phyloP scores from a whole-genome alignment of 2,329 filamentous ascomycete species.

The Pseudogymnoascus sp. region DNA sequence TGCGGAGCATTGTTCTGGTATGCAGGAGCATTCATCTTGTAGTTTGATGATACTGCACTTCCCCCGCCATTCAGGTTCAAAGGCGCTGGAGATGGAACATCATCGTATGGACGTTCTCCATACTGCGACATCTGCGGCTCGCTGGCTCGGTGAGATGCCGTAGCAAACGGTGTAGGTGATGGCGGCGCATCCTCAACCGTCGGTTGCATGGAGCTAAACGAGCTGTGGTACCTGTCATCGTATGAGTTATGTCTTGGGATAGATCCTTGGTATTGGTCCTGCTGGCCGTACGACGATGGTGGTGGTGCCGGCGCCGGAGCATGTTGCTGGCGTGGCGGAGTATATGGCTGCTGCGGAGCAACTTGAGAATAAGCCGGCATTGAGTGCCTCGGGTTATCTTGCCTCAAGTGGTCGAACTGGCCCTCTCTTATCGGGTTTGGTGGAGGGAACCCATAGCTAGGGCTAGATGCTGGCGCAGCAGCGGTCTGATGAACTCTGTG shows the following conservation, averaged over 20 bases:
- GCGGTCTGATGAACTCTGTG: background rate
- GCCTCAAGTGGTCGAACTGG: constrained; percentile 13
- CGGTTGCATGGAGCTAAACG: constrained; percentile 37
- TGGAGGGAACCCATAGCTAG: constrained; percentile 9
- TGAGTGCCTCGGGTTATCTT: constrained; percentile 21
- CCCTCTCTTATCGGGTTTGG: background rate
- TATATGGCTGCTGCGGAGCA: constrained; percentile 25
- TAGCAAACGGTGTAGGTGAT: constrained; percentile 20
- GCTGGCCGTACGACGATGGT: constrained; percentile 12
- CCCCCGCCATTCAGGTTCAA: constrained; percentile 18
- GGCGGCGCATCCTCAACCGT: constrained; percentile 36
- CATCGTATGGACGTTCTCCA: constrained; percentile 22
- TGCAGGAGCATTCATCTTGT: background rate
- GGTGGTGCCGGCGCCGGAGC: background rate
- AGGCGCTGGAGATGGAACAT: constrained; percentile 25
- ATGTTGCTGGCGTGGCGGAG: constrained; percentile 12
- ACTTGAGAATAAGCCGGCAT: constrained; percentile 21
- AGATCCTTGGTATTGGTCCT: constrained; percentile 21
- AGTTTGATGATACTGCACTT: background rate
- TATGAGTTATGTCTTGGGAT: constrained; percentile 27
- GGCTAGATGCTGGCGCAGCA: background rate
- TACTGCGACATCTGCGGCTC: constrained; percentile 17
- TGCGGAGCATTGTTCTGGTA: background rate
- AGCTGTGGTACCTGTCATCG: constrained; percentile 28
- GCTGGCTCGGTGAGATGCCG: constrained; percentile 17